Percentiles rank a stretch among this genome's conserved stretches.
These are phyloP conservation scores for Nepenthes alata DNA, from an alignment of 179 eudicot genomes.

Conservation along the genomic window DNA sequence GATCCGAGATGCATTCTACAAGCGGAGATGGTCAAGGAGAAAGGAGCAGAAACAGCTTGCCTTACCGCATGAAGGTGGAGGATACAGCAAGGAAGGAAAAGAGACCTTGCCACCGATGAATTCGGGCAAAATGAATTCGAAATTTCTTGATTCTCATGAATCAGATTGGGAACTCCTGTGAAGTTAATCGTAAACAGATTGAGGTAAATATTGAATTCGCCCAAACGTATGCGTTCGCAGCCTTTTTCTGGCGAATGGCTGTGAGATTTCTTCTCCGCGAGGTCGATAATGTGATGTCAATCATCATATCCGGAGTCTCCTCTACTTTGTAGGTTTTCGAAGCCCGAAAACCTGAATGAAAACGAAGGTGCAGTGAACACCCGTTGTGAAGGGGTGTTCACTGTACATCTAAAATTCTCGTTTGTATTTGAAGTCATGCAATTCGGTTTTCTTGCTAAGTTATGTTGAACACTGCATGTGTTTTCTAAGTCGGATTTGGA, in stretches of 20 bases:
- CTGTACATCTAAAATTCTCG: too few species aligned
- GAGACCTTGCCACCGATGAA: slow-evolving; percentile 1
- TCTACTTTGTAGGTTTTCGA: too few species aligned
- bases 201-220: not conserved
- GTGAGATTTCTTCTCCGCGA: not conserved
- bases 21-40: slow-evolving; percentile 33
- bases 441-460: too few species aligned
- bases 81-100: slow-evolving; percentile 8
- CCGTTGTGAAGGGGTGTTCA: too few species aligned
- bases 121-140: slow-evolving; percentile 6
- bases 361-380: too few species aligned
- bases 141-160: slow-evolving; percentile 24
- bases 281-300: too few species aligned
- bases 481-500: too few species aligned
- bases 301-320: too few species aligned
- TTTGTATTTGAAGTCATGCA: too few species aligned
- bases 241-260: not conserved
- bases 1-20: slow-evolving; percentile 36
- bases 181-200: not conserved
- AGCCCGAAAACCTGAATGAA: too few species aligned
- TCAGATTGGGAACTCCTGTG: slow-evolving; percentile 82
- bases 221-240: not conserved
- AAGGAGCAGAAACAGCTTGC: slow-evolving; percentile 28
- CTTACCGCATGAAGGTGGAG: slow-evolving; percentile 1
- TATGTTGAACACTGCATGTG: too few species aligned